phyloP scores from a whole-genome alignment of 2,329 filamentous ascomycete genomes.

The Pseudogymnoascus sp. region DNA sequence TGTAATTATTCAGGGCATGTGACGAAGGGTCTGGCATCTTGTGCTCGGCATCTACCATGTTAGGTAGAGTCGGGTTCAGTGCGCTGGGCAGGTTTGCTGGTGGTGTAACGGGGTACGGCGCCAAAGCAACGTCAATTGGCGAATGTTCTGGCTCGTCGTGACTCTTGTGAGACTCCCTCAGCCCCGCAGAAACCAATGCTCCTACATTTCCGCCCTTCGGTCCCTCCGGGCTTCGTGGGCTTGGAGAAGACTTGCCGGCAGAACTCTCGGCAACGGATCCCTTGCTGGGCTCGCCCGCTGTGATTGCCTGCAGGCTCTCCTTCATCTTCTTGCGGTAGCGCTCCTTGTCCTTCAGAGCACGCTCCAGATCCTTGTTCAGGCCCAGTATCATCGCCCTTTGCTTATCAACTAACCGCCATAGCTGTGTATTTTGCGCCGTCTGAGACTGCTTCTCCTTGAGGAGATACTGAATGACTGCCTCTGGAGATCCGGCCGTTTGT shows the following conservation, averaged over 20 bases:
- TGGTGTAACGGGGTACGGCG: slow-evolving; percentile 59
- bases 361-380: slow-evolving; percentile 88
- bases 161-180: slow-evolving; percentile 19
- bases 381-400: slow-evolving; percentile 89
- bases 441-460: slow-evolving; percentile 87
- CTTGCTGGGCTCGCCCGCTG: slow-evolving; percentile 11
- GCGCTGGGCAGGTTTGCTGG: slow-evolving; percentile 42
- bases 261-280: not conserved
- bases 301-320: slow-evolving; percentile 48
- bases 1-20: slow-evolving; percentile 50
- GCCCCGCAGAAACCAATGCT: slow-evolving; percentile 23
- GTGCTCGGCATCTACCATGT: slow-evolving; percentile 48
- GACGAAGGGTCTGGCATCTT: slow-evolving; percentile 55
- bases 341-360: slow-evolving; percentile 87
- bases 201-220: slow-evolving; percentile 18
- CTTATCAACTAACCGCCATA: slow-evolving; percentile 95
- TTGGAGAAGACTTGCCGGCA: not conserved
- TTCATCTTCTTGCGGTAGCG: slow-evolving; percentile 87
- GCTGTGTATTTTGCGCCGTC: slow-evolving; percentile 79
- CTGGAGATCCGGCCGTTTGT: slow-evolving; percentile 76
- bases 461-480: slow-evolving; percentile 80
- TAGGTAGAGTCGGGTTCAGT: slow-evolving; percentile 15
- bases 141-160: slow-evolving; percentile 36
- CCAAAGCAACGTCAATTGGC: slow-evolving; percentile 51
- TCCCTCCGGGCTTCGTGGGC: slow-evolving; percentile 10